phyloP scores from a whole-genome alignment of 306 rosid species.

The Argentina anserina region DNA sequence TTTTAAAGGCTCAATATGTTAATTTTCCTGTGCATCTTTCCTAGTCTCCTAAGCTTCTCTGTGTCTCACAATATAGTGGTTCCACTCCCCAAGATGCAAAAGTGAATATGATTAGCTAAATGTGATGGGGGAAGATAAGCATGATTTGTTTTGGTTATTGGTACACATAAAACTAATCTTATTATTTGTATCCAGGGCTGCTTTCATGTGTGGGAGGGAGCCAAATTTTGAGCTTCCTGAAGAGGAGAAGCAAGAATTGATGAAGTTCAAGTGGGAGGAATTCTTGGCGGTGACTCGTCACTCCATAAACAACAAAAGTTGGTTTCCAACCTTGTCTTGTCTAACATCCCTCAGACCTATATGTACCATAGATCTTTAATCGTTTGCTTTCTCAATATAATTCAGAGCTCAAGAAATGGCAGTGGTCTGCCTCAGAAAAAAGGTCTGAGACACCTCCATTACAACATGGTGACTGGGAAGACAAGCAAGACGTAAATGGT shows the following conservation, averaged over 20 bases:
- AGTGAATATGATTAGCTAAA: background rate
- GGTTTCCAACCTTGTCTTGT: conserved; percentile 18
- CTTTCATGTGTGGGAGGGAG: conserved; percentile 94
- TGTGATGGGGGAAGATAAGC: background rate
- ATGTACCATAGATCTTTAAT: conserved; percentile 19
- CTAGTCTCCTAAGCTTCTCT: background rate
- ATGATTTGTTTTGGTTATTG: background rate
- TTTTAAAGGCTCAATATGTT: background rate
- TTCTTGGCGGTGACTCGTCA: conserved; percentile 77
- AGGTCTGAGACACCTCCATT: conserved; percentile 30
- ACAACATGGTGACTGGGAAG: conserved; percentile 40
- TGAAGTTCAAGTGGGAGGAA: conserved; percentile 77
- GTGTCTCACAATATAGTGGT: background rate
- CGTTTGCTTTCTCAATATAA: conserved; percentile 9
- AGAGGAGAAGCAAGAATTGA: conserved; percentile 68
- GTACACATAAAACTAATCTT: background rate
- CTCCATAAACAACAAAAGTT: conserved; percentile 83
- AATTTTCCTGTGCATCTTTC: background rate
- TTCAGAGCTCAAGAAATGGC: conserved; percentile 65
- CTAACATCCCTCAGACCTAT: background rate
- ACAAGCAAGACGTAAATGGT: conserved; percentile 34
- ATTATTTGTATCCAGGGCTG: conserved; percentile 56
- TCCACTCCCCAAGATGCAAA: background rate
- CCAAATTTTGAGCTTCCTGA: conserved; percentile 82
- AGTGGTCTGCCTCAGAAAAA: conserved; percentile 27